Evolutionary conservation across 164 flowering plant genomes (phyloP).

Genomic region (Tetracentron sinense): DNA sequence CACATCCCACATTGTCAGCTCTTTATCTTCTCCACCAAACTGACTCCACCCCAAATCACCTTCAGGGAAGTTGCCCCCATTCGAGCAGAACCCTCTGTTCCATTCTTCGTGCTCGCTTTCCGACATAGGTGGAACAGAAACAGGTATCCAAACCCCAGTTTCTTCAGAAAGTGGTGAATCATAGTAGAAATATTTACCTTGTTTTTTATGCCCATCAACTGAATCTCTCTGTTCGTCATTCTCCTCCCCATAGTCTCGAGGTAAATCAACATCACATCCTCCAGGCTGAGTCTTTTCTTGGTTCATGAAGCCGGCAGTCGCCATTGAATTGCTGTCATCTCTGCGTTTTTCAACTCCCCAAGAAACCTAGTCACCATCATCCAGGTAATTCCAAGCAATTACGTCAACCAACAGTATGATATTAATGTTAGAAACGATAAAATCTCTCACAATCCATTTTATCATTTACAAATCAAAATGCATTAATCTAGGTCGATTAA

Average conservation of each 20-base stretch:
- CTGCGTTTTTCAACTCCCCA: background rate
- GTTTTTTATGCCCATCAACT: constrained; percentile 23
- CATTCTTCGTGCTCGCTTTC: constrained; percentile 69
- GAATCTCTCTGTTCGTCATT: background rate
- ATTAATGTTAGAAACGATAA: background rate
- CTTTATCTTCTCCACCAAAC: constrained; percentile 54
- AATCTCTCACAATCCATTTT: too few species aligned
- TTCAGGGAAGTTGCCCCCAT: constrained; percentile 83
- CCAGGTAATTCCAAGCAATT: background rate
- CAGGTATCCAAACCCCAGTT: constrained; percentile 96
- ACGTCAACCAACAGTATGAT: background rate
- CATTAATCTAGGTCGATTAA: too few species aligned
- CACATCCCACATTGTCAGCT: constrained; percentile 97
- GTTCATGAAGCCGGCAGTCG: background rate
- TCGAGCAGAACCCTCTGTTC: constrained; percentile 44
- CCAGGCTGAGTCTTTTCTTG: background rate
- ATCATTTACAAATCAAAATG: background rate
- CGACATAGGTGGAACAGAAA: constrained; percentile 92
- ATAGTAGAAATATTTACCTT: constrained; percentile 68
- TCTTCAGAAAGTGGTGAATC: constrained; percentile 79
- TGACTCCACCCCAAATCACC: constrained; percentile 78
- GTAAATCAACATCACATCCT: background rate
- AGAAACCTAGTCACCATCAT: background rate
- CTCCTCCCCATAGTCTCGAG: background rate
- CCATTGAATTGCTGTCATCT: background rate